Percentiles rank a stretch among this genome's conserved stretches.
Evolutionary conservation across 139 green algal genomes (phyloP).

Genomic region (Chlorella sp.): DNA sequence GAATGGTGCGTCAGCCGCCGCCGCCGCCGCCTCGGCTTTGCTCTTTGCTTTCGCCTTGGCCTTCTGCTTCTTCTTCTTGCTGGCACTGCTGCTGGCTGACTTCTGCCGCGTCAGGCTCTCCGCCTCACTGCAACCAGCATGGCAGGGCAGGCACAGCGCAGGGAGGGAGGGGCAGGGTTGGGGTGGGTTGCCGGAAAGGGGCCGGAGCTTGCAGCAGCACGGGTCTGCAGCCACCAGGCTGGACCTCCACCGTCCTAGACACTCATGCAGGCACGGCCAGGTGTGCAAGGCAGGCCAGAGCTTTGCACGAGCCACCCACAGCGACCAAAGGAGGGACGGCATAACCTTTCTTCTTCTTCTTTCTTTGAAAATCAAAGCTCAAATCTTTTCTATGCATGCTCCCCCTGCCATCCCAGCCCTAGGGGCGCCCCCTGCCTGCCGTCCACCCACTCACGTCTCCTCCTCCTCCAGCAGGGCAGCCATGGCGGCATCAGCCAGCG

Average conservation of each 20-base stretch:
- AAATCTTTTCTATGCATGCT: too few species aligned
- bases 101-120: slow-evolving; percentile 15
- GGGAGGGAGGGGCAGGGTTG: neutral
- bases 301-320: too few species aligned
- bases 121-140: slow-evolving; percentile 1
- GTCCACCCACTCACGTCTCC: slow-evolving; percentile 36
- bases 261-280: too few species aligned
- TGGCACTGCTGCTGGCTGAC: slow-evolving; percentile 2
- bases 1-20: too few species aligned
- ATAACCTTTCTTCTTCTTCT: too few species aligned
- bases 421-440: neutral
- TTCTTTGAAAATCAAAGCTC: too few species aligned
- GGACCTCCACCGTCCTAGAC: too few species aligned
- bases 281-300: too few species aligned
- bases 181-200: neutral
- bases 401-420: neutral
- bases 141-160: too few species aligned
- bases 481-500: slow-evolving; percentile 65
- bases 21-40: neutral
- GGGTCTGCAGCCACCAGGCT: neutral
- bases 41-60: slow-evolving; percentile 37
- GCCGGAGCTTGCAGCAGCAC: neutral
- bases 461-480: slow-evolving; percentile 64
- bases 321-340: too few species aligned
- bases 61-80: slow-evolving; percentile 52